These are phyloP conservation scores for Aciculosporium take DNA, from an alignment of 2,329 filamentous ascomycete species.

Conservation along the genomic window DNA sequence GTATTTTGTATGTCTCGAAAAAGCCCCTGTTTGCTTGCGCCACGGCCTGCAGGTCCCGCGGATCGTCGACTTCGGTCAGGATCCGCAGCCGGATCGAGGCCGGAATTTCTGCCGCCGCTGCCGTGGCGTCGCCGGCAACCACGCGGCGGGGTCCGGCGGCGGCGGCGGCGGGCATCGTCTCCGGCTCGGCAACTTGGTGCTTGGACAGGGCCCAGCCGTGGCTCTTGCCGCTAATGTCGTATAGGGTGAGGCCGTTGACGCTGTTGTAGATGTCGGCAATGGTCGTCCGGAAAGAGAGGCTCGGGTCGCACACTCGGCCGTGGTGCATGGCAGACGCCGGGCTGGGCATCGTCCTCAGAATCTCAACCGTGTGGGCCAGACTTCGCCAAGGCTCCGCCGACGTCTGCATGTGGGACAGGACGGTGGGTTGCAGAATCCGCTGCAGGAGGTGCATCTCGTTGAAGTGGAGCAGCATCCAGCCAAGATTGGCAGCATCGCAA, in stretches of 20 bases:
- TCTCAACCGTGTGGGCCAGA: constrained; percentile 30
- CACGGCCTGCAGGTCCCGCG: constrained; percentile 27
- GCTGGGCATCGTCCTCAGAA: constrained; percentile 28
- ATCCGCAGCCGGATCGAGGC: constrained; percentile 26
- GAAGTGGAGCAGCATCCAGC: constrained; percentile 38
- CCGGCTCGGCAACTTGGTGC: constrained; percentile 21
- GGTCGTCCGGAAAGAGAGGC: constrained; percentile 30
- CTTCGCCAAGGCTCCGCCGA: constrained; percentile 21
- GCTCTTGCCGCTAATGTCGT: constrained; percentile 32
- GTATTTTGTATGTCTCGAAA: constrained; percentile 30
- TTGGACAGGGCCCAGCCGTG: constrained; percentile 36
- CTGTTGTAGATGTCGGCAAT: constrained; percentile 38
- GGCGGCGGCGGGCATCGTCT: constrained; percentile 16
- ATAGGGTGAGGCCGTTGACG: constrained; percentile 32
- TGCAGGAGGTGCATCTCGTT: constrained; percentile 32
- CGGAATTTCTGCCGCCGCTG: constrained; percentile 19
- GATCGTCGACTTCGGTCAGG: constrained; percentile 23
- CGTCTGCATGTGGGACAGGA: constrained; percentile 12
- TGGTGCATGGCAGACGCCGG: constrained; percentile 26
- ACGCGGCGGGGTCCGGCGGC: constrained; percentile 17
- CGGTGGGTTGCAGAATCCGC: constrained; percentile 22
- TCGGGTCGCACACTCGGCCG: constrained; percentile 34
- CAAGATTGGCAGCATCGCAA: constrained; percentile 39
- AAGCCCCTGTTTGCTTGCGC: constrained; percentile 29
- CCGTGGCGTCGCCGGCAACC: constrained; percentile 13